Percentiles rank a stretch among this genome's conserved stretches.
phyloP scores from a whole-genome alignment of 1,284 basidiomycete species.

The Heterobasidion parviporum region DNA sequence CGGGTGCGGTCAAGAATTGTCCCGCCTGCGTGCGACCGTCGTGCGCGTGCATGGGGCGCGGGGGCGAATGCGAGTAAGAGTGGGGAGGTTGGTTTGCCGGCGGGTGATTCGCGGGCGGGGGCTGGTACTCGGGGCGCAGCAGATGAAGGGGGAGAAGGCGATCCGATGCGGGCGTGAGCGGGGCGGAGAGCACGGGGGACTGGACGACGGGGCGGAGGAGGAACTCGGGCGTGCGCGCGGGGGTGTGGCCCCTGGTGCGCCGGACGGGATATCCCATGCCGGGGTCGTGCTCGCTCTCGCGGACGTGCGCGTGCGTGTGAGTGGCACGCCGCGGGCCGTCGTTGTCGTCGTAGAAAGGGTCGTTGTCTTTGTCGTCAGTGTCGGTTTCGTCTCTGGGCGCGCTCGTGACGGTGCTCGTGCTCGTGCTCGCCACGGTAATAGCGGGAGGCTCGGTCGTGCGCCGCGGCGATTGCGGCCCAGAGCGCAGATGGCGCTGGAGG shows the following conservation, averaged over 20 bases:
- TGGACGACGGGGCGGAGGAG: constrained; percentile 3
- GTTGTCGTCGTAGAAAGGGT: not conserved
- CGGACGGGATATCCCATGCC: not conserved
- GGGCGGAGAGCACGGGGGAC: not conserved
- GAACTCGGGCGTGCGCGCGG: not conserved
- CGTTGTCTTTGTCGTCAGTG: not conserved
- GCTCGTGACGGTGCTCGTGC: not conserved
- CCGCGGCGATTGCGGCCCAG: constrained; percentile 26
- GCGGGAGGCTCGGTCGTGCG: constrained; percentile 6
- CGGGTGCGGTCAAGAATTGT: too few relatives aligned
- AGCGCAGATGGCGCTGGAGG: constrained; percentile 35
- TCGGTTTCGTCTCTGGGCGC: not conserved
- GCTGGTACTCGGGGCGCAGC: not conserved
- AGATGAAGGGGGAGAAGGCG: not conserved
- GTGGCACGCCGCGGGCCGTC: not conserved
- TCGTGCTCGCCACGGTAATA: constrained; percentile 1
- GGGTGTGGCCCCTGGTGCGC: not conserved
- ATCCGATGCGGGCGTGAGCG: not conserved
- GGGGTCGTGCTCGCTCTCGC: not conserved
- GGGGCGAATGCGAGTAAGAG: not conserved
- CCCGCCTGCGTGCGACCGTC: too few relatives aligned
- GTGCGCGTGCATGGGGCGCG: not conserved
- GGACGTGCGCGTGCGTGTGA: not conserved
- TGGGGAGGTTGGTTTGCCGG: not conserved
- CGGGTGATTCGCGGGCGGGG: not conserved